phyloP scores from a whole-genome alignment of 1,139 yeast species.

The Blastobotrys niveus region DNA sequence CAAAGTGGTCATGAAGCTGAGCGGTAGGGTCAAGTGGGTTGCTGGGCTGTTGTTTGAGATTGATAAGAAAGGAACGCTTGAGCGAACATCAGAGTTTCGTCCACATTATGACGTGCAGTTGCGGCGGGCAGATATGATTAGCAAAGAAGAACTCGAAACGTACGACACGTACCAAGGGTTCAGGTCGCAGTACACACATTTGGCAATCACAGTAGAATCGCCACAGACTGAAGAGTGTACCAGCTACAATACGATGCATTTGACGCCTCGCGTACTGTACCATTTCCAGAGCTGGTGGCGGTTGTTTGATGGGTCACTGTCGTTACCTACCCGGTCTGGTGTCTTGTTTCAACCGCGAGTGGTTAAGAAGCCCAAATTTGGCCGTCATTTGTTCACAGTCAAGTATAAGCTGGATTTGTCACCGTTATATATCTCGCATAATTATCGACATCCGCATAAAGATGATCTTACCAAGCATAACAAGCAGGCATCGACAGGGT shows the following conservation, averaged over 20 bases:
- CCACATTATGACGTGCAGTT: constrained; percentile 71
- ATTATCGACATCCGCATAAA: constrained; percentile 54
- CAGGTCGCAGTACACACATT: constrained; percentile 71
- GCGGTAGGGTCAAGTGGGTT: constrained; percentile 46
- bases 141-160: constrained; percentile 33
- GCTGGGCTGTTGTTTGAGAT: constrained; percentile 47
- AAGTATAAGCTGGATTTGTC: constrained; percentile 71
- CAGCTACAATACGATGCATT: constrained; percentile 65
- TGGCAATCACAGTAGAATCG: constrained; percentile 68
- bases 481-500: constrained; percentile 62
- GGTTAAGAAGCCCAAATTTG: constrained; percentile 53
- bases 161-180: constrained; percentile 78
- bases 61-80: constrained; percentile 26
- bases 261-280: constrained; percentile 61
- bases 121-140: constrained; percentile 56
- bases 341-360: constrained; percentile 48
- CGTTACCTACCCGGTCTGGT: constrained; percentile 75
- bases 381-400: constrained; percentile 70
- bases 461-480: constrained; percentile 41
- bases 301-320: constrained; percentile 59
- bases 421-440: constrained; percentile 70
- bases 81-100: constrained; percentile 47
- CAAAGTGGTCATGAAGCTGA: constrained; percentile 51
- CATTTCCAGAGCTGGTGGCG: constrained; percentile 85
- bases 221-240: constrained; percentile 22